Evolutionary conservation across 768 basidiomycete species (phyloP).

Genomic region (Mycena vitilis): DNA sequence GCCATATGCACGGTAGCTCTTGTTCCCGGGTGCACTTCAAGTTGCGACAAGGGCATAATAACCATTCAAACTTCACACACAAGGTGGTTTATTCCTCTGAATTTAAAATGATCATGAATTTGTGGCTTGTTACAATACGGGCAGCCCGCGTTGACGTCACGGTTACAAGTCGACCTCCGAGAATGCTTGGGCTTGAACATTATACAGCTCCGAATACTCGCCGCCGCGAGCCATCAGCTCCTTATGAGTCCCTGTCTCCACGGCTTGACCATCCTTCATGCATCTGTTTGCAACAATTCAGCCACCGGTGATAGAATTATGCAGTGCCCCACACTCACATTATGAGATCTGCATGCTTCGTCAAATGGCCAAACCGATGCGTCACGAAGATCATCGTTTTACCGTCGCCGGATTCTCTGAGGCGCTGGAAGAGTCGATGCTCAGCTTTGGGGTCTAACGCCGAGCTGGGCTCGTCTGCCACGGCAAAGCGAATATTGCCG

Average conservation of each 20-base stretch:
- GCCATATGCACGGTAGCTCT: too few relatives aligned
- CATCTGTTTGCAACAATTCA: background rate
- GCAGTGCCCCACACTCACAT: background rate
- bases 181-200: background rate
- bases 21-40: too few relatives aligned
- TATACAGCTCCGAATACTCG: background rate
- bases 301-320: background rate
- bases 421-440: constrained; percentile 18
- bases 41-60: too few relatives aligned
- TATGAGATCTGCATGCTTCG: constrained; percentile 31
- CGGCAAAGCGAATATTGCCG: constrained; percentile 17
- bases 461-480: constrained; percentile 3
- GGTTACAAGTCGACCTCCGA: background rate
- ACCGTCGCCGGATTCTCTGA: constrained; percentile 9
- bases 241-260: background rate
- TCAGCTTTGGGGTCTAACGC: constrained; percentile 33
- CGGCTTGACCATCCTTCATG: background rate
- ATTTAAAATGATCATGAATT: too few relatives aligned
- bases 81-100: too few relatives aligned
- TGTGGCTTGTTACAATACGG: too few relatives aligned
- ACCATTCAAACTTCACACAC: too few relatives aligned
- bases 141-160: too few relatives aligned
- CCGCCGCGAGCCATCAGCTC: background rate
- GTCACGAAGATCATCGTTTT: constrained; percentile 31
- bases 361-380: constrained; percentile 28